Conservation (phyloP, 371 early-diverging fungal genomes). For the Mucor irregularis region DNA sequence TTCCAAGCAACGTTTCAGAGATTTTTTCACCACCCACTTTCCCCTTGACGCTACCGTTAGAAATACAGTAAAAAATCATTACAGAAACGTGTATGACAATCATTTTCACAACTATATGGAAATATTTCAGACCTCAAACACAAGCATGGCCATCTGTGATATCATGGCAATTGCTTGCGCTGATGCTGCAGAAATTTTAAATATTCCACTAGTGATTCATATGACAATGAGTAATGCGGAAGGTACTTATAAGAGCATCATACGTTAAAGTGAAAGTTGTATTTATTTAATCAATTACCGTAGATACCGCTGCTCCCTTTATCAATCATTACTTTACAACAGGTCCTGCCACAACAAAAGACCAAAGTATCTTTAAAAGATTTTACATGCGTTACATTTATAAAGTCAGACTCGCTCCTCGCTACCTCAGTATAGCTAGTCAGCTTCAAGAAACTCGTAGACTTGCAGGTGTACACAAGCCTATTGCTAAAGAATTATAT, state of each 20-base stretch:
- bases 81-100: no score
- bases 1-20: constrained; percentile 6
- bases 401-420: no score
- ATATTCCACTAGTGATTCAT: constrained; percentile 14
- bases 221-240: constrained; percentile 22
- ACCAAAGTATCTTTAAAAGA: constrained; percentile 9
- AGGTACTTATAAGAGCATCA: not conserved
- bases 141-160: constrained; percentile 23
- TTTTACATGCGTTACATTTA: constrained; percentile 14
- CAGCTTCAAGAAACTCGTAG: no score
- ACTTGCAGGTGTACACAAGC: no score
- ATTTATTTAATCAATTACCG: not conserved
- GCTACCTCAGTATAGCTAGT: no score
- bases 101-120: not conserved
- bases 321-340: not conserved
- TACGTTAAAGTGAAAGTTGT: not conserved
- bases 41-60: no score
- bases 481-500: no score
- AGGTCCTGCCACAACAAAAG: constrained; percentile 8
- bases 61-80: no score
- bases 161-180: constrained; percentile 20
- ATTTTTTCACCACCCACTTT: constrained; percentile 12
- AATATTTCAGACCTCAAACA: constrained; percentile 5
- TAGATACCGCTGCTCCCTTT: constrained; percentile 21
- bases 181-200: constrained; percentile 17